Evolutionary conservation across 2,329 filamentous ascomycete species (phyloP), one percentile per base, ranked within the genome.

Genomic region (Setomelanomma holmii): DNA sequence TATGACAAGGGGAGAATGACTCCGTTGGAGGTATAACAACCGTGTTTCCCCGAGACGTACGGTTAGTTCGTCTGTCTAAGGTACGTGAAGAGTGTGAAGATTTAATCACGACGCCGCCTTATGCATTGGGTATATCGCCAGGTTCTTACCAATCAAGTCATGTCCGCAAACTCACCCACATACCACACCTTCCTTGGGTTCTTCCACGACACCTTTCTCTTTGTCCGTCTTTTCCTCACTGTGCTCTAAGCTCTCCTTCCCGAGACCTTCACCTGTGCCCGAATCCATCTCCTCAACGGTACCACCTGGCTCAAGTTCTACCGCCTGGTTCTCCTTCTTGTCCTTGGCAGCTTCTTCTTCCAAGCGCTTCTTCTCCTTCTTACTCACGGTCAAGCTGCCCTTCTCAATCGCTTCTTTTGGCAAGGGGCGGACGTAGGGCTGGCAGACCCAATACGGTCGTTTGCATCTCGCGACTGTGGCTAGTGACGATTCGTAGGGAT

Each of bases 391-490:
- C 72, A 96, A 82, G 2, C 89, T 88, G 0, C 93, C 93, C 71
- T 91, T 92, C 56, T 88, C 87, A 59, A 95, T 67, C 2, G 95
- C 95, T 77, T 98, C 93, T 62, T 89, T 89, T 0, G 95, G 95
- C 66, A 97, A 73, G 35, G 92, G 93, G 49, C 93, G 80, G 5
- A 97, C 84, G 66, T 96, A 90, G 4, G 93, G 89, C 77, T 98
- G 93, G 45, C 87, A 91, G 4, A 96, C 83, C 91, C 91, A 97
- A 84, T 88, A 97, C 1, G 93, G 93, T 58, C 91, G 79, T 71
- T 87, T 88, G 68, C 91, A 96, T 54, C 85, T 80, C 49, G 83
- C 84, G 21, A 95, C 86, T 1, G 89, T 65, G 7, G 84, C 86
- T 16, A 86, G 76, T 4, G 87, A 89, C 71, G 83, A 88, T 66